A percentile compares a stretch with the other conserved stretches of the same genome.
Conservation (phyloP, 257 asterid species). For the Solanum acaule region DNA sequence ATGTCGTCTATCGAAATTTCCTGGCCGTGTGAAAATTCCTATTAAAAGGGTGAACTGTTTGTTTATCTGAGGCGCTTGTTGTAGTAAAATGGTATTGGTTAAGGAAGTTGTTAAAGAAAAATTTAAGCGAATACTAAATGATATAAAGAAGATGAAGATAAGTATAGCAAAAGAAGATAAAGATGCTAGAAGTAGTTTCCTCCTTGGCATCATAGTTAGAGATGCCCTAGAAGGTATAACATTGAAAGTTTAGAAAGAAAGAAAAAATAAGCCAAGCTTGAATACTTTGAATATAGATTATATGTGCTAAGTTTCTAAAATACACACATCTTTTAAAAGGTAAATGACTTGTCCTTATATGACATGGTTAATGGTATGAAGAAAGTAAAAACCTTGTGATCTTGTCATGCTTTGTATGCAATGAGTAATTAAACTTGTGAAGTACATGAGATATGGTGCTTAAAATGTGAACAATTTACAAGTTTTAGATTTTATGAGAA, state of each 20-base stretch:
- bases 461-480: neutral
- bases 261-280: neutral
- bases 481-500: neutral
- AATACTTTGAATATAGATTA: neutral
- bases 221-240: neutral
- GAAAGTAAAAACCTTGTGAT: neutral
- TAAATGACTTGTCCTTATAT: neutral
- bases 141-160: conserved; percentile 29
- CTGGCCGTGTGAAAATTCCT: conserved; percentile 59
- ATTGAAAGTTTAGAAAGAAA: neutral
- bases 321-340: neutral
- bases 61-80: neutral
- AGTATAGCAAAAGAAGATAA: conserved; percentile 16
- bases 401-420: neutral
- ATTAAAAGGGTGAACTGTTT: conserved; percentile 36
- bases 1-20: conserved; percentile 50
- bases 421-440: neutral
- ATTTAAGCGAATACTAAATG: conserved; percentile 30
- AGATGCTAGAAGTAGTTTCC: conserved; percentile 5
- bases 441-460: neutral
- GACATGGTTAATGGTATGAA: neutral
- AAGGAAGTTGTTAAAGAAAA: conserved; percentile 13
- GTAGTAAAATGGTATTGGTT: neutral
- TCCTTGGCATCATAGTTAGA: conserved; percentile 10
- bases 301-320: neutral